These are phyloP conservation scores for Phaeosphaeriaceae sp. DNA, from an alignment of 2,329 filamentous ascomycete genomes.

Conservation along the genomic window DNA sequence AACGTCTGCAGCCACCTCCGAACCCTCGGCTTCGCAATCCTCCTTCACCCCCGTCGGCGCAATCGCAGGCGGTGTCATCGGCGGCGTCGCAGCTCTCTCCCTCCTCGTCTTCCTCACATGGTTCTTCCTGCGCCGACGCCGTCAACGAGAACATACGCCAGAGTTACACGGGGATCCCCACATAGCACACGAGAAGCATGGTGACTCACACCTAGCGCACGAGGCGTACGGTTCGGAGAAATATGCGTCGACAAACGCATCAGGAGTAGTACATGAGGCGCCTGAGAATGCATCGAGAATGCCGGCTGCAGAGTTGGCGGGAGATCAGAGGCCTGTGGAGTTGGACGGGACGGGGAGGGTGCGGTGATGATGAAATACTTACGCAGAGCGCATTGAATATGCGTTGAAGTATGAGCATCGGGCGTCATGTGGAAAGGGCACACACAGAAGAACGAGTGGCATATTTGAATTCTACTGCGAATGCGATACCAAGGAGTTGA, in stretches of 20 bases:
- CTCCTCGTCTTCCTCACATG: slow-evolving; percentile 22
- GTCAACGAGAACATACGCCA: neutral
- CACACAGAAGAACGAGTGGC: too few species aligned
- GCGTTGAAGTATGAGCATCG: too few species aligned
- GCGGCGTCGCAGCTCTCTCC: slow-evolving; percentile 27
- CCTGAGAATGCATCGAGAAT: neutral
- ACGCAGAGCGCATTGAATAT: too few species aligned
- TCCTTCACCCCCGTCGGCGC: slow-evolving; percentile 22
- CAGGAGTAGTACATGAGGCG: neutral
- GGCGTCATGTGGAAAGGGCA: too few species aligned
- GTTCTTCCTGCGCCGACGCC: slow-evolving; percentile 21
- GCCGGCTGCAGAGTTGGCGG: neutral
- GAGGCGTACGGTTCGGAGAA: neutral
- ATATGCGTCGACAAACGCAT: neutral
- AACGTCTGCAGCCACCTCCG: neutral
- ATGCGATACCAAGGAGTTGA: too few species aligned
- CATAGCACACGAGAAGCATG: neutral
- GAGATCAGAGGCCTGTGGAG: neutral
- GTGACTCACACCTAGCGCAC: neutral
- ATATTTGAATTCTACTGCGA: too few species aligned
- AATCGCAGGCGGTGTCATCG: slow-evolving; percentile 35
- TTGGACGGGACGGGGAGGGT: neutral
- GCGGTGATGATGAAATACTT: neutral
- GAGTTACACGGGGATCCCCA: neutral
- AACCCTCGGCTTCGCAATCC: neutral